These are phyloP conservation scores for Phialemonium atrogriseum DNA, from an alignment of 2,329 filamentous ascomycete genomes.

Conservation along the genomic window DNA sequence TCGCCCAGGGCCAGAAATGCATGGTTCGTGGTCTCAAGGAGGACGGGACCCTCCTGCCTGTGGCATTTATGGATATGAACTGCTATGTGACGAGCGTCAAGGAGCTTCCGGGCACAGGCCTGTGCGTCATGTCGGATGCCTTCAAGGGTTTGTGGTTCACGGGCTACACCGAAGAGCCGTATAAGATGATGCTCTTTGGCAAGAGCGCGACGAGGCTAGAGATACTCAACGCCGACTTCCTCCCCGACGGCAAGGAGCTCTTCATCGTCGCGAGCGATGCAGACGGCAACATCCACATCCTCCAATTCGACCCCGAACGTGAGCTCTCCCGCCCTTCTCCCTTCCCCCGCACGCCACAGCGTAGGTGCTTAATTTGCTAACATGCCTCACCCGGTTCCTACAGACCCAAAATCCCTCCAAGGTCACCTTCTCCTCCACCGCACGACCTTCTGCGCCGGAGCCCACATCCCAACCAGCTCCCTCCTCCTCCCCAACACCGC, in stretches of 20 bases:
- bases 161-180: conserved; percentile 94
- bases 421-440: conserved; percentile 81
- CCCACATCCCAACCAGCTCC: conserved; percentile 66
- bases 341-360: conserved; percentile 1
- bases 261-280: conserved; percentile 78
- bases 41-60: conserved; percentile 82
- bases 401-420: conserved; percentile 87
- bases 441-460: conserved; percentile 78
- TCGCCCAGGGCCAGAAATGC: conserved; percentile 91
- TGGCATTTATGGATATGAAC: conserved; percentile 97
- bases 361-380: no score
- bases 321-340: conserved; percentile 26
- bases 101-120: conserved; percentile 71
- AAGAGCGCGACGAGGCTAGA: conserved; percentile 75
- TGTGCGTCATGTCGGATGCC: conserved; percentile 82
- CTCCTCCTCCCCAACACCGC: conserved; percentile 64
- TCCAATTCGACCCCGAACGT: conserved; percentile 95
- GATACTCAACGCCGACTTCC: conserved; percentile 73
- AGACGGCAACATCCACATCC: conserved; percentile 76
- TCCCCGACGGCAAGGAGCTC: conserved; percentile 77
- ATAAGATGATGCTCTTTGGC: conserved; percentile 87
- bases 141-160: conserved; percentile 95
- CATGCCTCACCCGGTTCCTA: conserved; percentile 5
- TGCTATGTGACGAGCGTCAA: conserved; percentile 85
- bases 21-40: conserved; percentile 96